Conservation (phyloP, 805 yeast species). For the Wickerhamiella bombiphila region DNA sequence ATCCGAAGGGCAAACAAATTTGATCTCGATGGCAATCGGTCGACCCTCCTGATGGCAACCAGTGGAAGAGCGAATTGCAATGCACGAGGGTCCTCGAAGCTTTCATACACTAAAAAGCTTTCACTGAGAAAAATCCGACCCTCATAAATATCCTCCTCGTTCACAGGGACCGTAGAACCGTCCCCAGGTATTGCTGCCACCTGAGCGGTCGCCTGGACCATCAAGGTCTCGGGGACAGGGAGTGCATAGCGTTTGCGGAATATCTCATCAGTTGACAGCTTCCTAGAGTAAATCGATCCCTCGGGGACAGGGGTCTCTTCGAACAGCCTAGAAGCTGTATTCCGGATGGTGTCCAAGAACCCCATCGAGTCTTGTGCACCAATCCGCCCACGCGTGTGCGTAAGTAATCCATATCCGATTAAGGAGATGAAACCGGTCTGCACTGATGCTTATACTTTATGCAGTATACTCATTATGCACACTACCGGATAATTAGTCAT, state of each 20-base stretch:
- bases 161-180: conserved; percentile 5
- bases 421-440: no score
- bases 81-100: conserved; percentile 49
- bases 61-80: conserved; percentile 61
- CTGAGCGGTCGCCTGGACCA: conserved; percentile 42
- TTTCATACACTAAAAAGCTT: conserved; percentile 61
- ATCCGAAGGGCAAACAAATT: conserved; percentile 69
- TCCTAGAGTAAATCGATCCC: conserved; percentile 16
- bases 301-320: conserved; percentile 13
- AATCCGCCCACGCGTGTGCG: no score
- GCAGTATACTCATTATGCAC: no score
- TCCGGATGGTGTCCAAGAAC: conserved; percentile 13
- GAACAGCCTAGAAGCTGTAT: conserved; percentile 13
- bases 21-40: conserved; percentile 61
- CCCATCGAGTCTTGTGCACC: no score
- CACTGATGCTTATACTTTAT: no score
- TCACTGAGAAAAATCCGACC: conserved; percentile 62
- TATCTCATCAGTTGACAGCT: conserved; percentile 51
- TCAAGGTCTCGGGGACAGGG: conserved; percentile 54
- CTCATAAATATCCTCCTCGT: conserved; percentile 27
- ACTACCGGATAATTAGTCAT: no score
- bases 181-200: conserved; percentile 13
- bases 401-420: no score
- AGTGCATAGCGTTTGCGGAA: conserved; percentile 54
- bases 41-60: conserved; percentile 69